Evolutionary conservation across 208 protist species (phyloP).

Genomic region (Acanthamoeba royreba): DNA sequence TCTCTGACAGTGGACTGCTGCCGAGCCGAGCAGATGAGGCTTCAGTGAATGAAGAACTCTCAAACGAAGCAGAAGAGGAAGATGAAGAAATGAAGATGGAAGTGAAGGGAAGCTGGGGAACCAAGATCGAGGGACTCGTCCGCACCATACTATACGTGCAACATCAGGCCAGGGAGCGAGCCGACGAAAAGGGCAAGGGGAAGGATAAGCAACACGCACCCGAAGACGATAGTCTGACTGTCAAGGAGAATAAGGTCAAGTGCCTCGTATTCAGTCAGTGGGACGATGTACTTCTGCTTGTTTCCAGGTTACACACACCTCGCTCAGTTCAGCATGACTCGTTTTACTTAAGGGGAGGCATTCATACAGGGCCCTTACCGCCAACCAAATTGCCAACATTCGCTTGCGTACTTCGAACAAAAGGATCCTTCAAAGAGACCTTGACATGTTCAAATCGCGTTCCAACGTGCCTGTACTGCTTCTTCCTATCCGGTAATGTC

Average conservation of each 20-base stretch:
- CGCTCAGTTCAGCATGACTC: too few relatives aligned
- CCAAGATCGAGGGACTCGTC: slow-evolving; percentile 63
- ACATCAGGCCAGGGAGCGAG: neutral
- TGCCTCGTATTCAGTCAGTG: slow-evolving; percentile 51
- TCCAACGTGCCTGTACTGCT: slow-evolving; percentile 39
- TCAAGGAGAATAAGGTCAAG: slow-evolving; percentile 12
- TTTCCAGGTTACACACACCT: too few relatives aligned
- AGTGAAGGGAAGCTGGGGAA: slow-evolving; percentile 63
- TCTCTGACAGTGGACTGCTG: too few relatives aligned
- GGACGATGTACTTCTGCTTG: slow-evolving; percentile 19
- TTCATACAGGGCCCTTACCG: neutral
- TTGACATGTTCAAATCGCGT: slow-evolving; percentile 43
- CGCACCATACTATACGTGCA: neutral
- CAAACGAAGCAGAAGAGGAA: neutral
- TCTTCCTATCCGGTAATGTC: slow-evolving; percentile 1
- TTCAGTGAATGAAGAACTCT: neutral
- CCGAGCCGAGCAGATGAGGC: neutral
- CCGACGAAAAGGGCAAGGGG: neutral
- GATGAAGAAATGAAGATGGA: neutral
- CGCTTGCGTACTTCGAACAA: neutral
- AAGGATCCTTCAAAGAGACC: neutral
- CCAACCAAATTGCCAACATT: slow-evolving; percentile 32
- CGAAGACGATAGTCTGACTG: neutral
- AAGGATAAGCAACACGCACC: neutral
- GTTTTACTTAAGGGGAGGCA: too few relatives aligned